Percentiles rank a stretch among this genome's conserved stretches.
Conservation (phyloP, 2,329 filamentous ascomycete species). For the Amauroascus verrucosus region DNA sequence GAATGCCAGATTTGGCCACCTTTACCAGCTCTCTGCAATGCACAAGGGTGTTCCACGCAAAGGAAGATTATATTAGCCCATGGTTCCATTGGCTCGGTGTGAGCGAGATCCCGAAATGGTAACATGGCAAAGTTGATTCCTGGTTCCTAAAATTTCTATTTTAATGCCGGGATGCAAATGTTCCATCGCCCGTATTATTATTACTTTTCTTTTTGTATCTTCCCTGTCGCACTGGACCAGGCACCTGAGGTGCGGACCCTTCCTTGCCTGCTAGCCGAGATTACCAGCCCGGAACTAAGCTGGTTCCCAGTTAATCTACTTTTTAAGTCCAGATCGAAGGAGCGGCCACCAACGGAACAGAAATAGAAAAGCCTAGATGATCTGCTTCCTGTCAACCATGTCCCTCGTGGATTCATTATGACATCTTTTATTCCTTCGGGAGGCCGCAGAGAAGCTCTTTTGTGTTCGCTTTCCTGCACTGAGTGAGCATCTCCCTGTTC, state of each 20-base stretch:
- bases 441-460: constrained; percentile 4
- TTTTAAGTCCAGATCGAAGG: background rate
- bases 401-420: constrained; percentile 1
- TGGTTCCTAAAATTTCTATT: constrained; percentile 3
- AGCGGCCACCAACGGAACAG: constrained; percentile 6
- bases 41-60: background rate
- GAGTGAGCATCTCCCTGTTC: background rate
- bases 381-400: constrained; percentile 1
- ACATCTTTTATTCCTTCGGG: constrained; percentile 5
- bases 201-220: background rate
- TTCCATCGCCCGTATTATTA: constrained; percentile 9
- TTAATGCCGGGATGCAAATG: constrained; percentile 11
- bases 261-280: background rate
- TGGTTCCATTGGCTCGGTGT: constrained; percentile 10
- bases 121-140: constrained; percentile 5
- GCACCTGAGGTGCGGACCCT: constrained; percentile 8
- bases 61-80: too few species aligned
- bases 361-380: constrained; percentile 3
- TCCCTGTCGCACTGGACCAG: constrained; percentile 8
- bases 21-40: background rate
- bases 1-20: background rate
- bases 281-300: constrained; percentile 1
- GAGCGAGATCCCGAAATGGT: constrained; percentile 6
- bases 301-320: constrained; percentile 1
- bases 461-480: background rate